These are phyloP conservation scores for Pholiota molesta DNA, from an alignment of 768 basidiomycete genomes.

Conservation along the genomic window DNA sequence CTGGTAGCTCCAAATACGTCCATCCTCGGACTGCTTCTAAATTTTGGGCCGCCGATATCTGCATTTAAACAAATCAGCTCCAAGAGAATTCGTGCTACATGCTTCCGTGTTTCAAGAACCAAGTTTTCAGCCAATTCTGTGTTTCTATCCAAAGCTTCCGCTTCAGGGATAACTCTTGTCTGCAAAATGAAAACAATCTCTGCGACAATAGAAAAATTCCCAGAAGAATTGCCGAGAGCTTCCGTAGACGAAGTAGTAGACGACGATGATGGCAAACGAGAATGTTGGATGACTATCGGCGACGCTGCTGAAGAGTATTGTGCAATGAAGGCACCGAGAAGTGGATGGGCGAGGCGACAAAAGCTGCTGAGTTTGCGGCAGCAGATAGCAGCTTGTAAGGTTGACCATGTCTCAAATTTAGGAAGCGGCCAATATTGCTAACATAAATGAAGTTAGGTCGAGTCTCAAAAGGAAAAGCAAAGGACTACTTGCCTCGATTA, in stretches of 20 bases:
- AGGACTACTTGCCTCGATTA: slow-evolving; percentile 46
- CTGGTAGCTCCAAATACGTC: slow-evolving; percentile 24
- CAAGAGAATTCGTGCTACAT: slow-evolving; percentile 46
- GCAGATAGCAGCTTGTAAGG: slow-evolving; percentile 49
- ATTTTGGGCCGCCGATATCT: slow-evolving; percentile 3
- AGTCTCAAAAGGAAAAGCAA: background rate
- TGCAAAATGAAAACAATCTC: slow-evolving; percentile 41
- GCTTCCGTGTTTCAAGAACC: slow-evolving; percentile 37
- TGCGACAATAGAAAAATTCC: slow-evolving; percentile 24
- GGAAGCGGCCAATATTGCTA: slow-evolving; percentile 55
- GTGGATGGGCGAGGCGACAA: slow-evolving; percentile 37
- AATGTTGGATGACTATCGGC: background rate
- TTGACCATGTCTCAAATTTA: slow-evolving; percentile 38
- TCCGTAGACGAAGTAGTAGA: slow-evolving; percentile 11
- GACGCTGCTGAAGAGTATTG: slow-evolving; percentile 19
- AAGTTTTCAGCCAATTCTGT: slow-evolving; percentile 16
- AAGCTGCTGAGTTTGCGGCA: slow-evolving; percentile 46
- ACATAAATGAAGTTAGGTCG: background rate
- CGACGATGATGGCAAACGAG: slow-evolving; percentile 15
- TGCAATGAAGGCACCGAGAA: slow-evolving; percentile 27
- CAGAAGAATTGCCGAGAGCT: background rate
- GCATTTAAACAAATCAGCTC: slow-evolving; percentile 30
- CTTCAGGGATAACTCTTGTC: slow-evolving; percentile 51
- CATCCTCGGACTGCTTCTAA: slow-evolving; percentile 12
- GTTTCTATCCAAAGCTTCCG: slow-evolving; percentile 38